These are phyloP conservation scores for Penicillium sclerotigenum DNA, from an alignment of 2,329 filamentous ascomycete genomes.

Conservation along the genomic window DNA sequence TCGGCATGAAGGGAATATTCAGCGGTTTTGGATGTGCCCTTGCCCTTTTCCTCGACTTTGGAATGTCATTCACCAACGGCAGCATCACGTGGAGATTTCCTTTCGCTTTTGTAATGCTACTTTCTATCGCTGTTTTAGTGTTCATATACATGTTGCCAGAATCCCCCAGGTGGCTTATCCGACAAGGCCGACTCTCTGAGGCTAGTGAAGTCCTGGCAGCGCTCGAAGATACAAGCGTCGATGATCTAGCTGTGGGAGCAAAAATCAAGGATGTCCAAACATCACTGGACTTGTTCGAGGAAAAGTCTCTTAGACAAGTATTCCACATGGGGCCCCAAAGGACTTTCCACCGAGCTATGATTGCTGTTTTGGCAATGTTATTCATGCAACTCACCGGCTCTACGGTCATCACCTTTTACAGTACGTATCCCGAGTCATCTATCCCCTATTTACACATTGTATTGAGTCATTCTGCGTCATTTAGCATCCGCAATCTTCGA, in stretches of 20 bases:
- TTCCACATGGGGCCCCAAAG: slow-evolving; percentile 22
- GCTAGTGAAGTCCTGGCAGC: slow-evolving; percentile 18
- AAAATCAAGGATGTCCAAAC: slow-evolving; percentile 19
- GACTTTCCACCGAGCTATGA: slow-evolving; percentile 18
- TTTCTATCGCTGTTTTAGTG: slow-evolving; percentile 12
- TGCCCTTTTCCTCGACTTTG: slow-evolving; percentile 21
- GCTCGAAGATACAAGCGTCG: slow-evolving; percentile 6
- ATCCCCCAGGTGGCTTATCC: slow-evolving; percentile 23
- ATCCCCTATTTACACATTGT: not conserved
- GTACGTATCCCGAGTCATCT: slow-evolving; percentile 1
- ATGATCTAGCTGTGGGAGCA: slow-evolving; percentile 7
- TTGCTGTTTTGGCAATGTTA: slow-evolving; percentile 14
- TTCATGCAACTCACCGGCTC: slow-evolving; percentile 21
- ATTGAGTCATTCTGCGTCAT: not conserved
- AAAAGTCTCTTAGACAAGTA: slow-evolving; percentile 9
- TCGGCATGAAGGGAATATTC: slow-evolving; percentile 22
- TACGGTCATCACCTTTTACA: slow-evolving; percentile 23
- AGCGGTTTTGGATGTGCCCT: slow-evolving; percentile 19
- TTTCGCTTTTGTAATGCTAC: slow-evolving; percentile 17
- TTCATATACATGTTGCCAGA: slow-evolving; percentile 17
- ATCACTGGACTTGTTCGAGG: slow-evolving; percentile 14
- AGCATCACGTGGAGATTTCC: slow-evolving; percentile 22
- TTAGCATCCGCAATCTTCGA: slow-evolving; percentile 23
- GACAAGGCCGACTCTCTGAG: slow-evolving; percentile 13
- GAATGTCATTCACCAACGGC: slow-evolving; percentile 18